Base-by-base conservation (phyloP, 305 asterid species). In the Fraxinus sp. region DNA sequence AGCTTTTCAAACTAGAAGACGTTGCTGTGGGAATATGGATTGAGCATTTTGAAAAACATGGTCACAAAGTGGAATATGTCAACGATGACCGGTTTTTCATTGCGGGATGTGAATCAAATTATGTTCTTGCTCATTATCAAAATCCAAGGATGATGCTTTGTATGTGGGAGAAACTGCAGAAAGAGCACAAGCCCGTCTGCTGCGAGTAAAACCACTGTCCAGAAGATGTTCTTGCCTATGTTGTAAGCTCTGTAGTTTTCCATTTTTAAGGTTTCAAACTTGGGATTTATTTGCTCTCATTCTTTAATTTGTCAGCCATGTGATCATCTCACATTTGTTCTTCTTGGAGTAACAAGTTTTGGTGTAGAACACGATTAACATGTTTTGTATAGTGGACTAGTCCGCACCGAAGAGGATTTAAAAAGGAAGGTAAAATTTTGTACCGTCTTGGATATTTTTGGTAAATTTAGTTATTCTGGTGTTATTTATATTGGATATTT, bases 1-100 rank as follows among this genome's bases (percentile, higher is more conserved):
- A 95, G 98, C 93, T 96, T 70, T 92, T 96, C 66, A 96, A 94
- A 83, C 91, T 96, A 6, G 99, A 96, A 89, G 99, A 96, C 84
- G 99, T 96, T 75, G 97, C 97, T 20, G 91, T 96, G 84, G 98
- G 99, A 7, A 91, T 96, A 86, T 96, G 99, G 99, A 85, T 94
- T 8, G 88, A 93, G 87, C 89, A 89, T 80, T 96, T 87, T 84
- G 86, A 86, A 86, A 90, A 86, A 77, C 83, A 82, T 6, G 90
- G 90, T 22, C 82, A 81, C 37, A 86, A 78, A 77, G 86, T 93
- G 18, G 91, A 90, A 82, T 93, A 90, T 77, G 75, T 84, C 18
- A 86, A 86, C 20, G 95, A 96, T 30, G 94, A 93, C 14, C 84
- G 92, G 30, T 94, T 94, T 82, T 28, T 87, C 92, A 94, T 90